Conservation (phyloP, 2,329 filamentous ascomycete species). For the Hypoxylon sp. region DNA sequence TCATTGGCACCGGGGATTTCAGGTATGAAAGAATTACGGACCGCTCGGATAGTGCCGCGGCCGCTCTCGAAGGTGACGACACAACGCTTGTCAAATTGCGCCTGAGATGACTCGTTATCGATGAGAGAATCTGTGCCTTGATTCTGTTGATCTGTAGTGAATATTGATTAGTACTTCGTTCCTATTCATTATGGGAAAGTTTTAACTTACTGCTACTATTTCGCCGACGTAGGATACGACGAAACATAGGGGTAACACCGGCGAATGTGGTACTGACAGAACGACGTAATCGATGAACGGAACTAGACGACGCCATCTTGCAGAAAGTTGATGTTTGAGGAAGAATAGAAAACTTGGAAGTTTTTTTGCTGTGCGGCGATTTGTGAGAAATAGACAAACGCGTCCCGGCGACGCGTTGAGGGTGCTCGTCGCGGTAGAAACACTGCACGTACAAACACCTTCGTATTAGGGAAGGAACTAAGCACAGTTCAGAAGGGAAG, state of each 20-base stretch:
- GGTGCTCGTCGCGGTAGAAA: neutral
- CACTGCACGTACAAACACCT: neutral
- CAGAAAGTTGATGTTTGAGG: neutral
- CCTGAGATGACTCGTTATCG: neutral
- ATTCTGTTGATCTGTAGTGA: neutral
- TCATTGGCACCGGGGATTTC: neutral
- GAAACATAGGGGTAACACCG: constrained; percentile 1
- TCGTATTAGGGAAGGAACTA: neutral
- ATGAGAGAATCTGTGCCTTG: neutral
- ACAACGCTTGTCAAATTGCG: neutral
- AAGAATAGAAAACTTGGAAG: neutral
- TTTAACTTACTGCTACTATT: neutral
- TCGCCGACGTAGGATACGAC: neutral
- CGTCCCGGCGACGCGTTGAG: neutral
- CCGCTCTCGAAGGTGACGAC: neutral
- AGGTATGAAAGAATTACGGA: neutral
- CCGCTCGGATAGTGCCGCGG: neutral
- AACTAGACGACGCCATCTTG: neutral
- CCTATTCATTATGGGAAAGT: neutral
- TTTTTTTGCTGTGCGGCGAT: neutral
- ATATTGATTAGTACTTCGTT: neutral
- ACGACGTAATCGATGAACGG: neutral
- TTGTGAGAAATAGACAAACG: neutral
- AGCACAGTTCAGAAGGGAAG: neutral
- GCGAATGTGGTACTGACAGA: neutral